A percentile compares a stretch with the other conserved stretches of the same genome.
Conservation (phyloP, 2,329 filamentous ascomycete species). For the Cytospora piceicola region DNA sequence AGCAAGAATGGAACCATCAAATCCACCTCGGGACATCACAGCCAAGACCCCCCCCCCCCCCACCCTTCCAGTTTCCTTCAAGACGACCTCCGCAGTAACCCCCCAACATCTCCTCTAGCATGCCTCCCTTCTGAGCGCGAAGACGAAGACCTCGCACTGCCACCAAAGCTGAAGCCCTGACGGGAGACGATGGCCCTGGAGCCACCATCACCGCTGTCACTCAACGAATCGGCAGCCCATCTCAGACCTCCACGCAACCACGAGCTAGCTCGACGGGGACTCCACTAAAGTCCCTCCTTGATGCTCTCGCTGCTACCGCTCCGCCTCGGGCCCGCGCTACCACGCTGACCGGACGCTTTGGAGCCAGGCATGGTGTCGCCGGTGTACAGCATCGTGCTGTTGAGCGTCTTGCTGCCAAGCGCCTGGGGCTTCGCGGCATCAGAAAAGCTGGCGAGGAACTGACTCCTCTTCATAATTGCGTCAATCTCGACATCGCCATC, state of each 20-base stretch:
- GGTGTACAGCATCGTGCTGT: conserved; percentile 16
- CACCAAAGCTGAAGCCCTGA: neutral
- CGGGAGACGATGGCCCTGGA: neutral
- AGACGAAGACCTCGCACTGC: neutral
- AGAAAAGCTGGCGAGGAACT: conserved; percentile 13
- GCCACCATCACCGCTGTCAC: neutral
- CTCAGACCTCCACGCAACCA: neutral
- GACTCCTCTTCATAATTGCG: conserved; percentile 20
- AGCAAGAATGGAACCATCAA: neutral
- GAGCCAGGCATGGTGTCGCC: conserved; percentile 3
- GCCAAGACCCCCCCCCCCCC: neutral
- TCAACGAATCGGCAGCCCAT: neutral
- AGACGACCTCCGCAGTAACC: neutral
- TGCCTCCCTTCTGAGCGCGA: neutral
- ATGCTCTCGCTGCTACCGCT: neutral
- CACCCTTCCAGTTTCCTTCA: neutral
- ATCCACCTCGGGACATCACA: neutral
- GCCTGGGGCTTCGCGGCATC: conserved; percentile 3
- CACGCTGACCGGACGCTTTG: conserved; percentile 7
- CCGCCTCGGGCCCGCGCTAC: conserved; percentile 9
- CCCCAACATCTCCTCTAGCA: neutral
- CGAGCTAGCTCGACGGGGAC: neutral
- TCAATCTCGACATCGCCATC: conserved; percentile 33
- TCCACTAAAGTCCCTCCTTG: conserved; percentile 14
- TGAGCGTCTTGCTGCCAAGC: conserved; percentile 18